These are phyloP conservation scores for Suillus placidus DNA, from an alignment of 768 basidiomycete genomes.

Conservation along the genomic window DNA sequence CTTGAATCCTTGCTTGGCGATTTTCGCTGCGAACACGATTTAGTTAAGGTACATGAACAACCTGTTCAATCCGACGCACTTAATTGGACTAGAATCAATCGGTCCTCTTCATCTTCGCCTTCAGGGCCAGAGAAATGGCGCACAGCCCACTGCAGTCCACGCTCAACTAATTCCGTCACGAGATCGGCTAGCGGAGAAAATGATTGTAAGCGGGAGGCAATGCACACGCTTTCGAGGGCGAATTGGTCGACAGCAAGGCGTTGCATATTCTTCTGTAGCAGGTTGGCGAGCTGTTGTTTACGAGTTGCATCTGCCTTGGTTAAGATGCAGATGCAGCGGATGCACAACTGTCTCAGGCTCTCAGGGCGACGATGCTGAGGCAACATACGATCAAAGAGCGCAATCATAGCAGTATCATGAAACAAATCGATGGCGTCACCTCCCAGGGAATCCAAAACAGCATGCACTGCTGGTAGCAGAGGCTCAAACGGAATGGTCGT, in stretches of 20 bases:
- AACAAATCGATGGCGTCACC: constrained; percentile 23
- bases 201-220: constrained; percentile 35
- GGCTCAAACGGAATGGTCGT: constrained; percentile 25
- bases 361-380: neutral
- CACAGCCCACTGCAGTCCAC: constrained; percentile 56
- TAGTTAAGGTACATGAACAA: neutral
- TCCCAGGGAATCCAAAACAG: constrained; percentile 48
- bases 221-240: constrained; percentile 32
- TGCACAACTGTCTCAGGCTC: neutral
- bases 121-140: constrained; percentile 43
- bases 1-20: constrained; percentile 16
- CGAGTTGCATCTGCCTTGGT: constrained; percentile 28
- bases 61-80: constrained; percentile 32
- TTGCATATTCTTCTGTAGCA: constrained; percentile 32
- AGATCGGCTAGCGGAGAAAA: constrained; percentile 25
- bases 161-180: constrained; percentile 42
- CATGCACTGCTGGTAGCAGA: constrained; percentile 44
- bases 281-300: constrained; percentile 19
- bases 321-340: constrained; percentile 35
- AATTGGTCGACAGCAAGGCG: constrained; percentile 28
- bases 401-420: constrained; percentile 17
- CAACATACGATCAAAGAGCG: constrained; percentile 32
- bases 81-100: constrained; percentile 35
- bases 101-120: constrained; percentile 22
- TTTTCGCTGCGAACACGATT: constrained; percentile 16